A percentile compares a stretch with the other conserved stretches of the same genome.
phyloP scores from a whole-genome alignment of 1,139 yeast genomes.

The Protomyces inundatus region DNA sequence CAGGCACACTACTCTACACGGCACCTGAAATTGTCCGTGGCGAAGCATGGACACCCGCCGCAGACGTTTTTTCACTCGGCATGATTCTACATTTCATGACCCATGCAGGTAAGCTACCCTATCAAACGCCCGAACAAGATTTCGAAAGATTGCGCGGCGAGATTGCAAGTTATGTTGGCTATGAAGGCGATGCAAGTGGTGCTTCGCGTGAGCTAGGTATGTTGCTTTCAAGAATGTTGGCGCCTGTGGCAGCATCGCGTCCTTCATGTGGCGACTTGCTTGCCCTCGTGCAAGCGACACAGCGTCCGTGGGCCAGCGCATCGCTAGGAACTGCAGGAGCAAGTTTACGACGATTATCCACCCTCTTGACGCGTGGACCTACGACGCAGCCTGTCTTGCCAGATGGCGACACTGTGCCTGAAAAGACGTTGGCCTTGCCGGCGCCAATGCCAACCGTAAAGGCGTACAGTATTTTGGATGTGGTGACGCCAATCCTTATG shows the following conservation, averaged over 20 bases:
- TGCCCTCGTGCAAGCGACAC: constrained; percentile 33
- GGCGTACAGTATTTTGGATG: no score
- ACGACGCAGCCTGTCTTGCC: no score
- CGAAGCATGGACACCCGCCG: constrained; percentile 11
- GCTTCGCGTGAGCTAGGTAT: constrained; percentile 45
- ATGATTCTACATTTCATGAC: constrained; percentile 70
- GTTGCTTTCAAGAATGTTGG: constrained; percentile 42
- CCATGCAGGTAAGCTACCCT: constrained; percentile 53
- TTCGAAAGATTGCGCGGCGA: constrained; percentile 43
- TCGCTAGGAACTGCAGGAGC: neutral
- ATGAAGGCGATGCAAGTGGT: constrained; percentile 33
- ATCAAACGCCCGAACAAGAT: constrained; percentile 35
- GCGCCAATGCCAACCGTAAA: neutral
- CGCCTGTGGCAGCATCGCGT: constrained; percentile 42
- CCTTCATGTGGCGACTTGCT: constrained; percentile 46
- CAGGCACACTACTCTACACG: constrained; percentile 35
- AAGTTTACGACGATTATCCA: neutral
- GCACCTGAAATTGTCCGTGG: constrained; percentile 29
- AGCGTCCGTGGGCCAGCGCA: neutral
- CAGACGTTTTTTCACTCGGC: constrained; percentile 80
- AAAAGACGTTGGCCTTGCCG: neutral
- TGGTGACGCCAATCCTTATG: no score
- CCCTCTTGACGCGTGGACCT: neutral
- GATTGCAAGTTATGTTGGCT: constrained; percentile 41
- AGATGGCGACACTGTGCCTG: no score